Conservation (phyloP, 2,329 filamentous ascomycete genomes). For the Penicillium sp. region DNA sequence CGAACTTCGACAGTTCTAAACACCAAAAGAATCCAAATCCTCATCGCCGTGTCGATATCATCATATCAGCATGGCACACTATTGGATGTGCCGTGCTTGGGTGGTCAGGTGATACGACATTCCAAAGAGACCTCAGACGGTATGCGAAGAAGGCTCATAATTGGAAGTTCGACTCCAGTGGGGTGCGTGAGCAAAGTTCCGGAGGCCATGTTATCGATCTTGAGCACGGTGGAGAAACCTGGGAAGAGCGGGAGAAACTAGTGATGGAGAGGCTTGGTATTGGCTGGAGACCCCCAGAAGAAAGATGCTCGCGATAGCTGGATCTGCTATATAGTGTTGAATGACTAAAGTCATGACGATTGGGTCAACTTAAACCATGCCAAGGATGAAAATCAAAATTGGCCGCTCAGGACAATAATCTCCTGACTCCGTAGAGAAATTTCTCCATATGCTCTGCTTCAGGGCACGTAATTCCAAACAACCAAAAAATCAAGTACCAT, state of each 20-base stretch:
- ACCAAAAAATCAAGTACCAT: constrained; percentile 9
- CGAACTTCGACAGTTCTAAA: constrained; percentile 43
- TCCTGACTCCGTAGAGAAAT: too few relatives aligned
- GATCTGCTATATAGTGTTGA: too few relatives aligned
- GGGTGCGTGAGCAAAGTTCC: constrained; percentile 69
- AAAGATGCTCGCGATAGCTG: constrained; percentile 59
- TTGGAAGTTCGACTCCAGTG: constrained; percentile 91
- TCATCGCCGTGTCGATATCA: constrained; percentile 89
- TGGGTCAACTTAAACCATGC: too few relatives aligned
- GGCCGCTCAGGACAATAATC: too few relatives aligned
- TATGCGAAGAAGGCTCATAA: constrained; percentile 74
- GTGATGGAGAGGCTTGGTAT: constrained; percentile 80
- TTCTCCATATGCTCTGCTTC: too few relatives aligned
- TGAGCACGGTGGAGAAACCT: constrained; percentile 59
- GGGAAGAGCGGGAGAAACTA: constrained; percentile 74
- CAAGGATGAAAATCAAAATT: too few relatives aligned
- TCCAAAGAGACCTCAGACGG: constrained; percentile 80
- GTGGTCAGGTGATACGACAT: constrained; percentile 88
- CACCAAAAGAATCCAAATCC: constrained; percentile 66
- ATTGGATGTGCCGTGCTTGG: constrained; percentile 85
- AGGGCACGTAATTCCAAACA: too few relatives aligned
- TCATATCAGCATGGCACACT: constrained; percentile 85
- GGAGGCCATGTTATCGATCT: constrained; percentile 73
- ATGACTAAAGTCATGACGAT: too few relatives aligned
- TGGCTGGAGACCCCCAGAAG: constrained; percentile 66